phyloP scores from a whole-genome alignment of 2,329 filamentous ascomycete species.

The Fusarium sacchari region DNA sequence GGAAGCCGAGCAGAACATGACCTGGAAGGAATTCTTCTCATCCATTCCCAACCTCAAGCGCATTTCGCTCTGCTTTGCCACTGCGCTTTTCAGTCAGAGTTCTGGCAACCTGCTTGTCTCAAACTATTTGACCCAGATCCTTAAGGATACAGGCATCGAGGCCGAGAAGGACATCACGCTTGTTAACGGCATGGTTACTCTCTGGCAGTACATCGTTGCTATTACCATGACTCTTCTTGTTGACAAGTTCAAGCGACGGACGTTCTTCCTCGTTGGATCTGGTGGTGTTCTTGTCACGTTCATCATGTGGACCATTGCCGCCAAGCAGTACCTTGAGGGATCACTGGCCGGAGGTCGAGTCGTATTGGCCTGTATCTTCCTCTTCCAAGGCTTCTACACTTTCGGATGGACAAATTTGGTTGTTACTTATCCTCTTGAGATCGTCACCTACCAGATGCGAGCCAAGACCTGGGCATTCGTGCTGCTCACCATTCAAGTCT shows the following conservation, averaged over 20 bases:
- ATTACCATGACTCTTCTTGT: constrained; percentile 51
- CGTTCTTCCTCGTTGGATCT: constrained; percentile 53
- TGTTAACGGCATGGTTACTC: constrained; percentile 53
- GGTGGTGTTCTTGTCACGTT: constrained; percentile 53
- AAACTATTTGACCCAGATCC: constrained; percentile 53
- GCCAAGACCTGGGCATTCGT: constrained; percentile 55
- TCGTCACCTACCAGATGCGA: constrained; percentile 55
- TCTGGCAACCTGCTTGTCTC: constrained; percentile 55
- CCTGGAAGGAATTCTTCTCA: constrained; percentile 55
- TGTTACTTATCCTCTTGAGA: constrained; percentile 55
- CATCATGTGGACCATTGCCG: constrained; percentile 53
- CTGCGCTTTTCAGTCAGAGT: constrained; percentile 54
- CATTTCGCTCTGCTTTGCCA: constrained; percentile 52
- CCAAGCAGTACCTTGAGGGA: constrained; percentile 50
- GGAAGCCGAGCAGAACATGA: constrained; percentile 55
- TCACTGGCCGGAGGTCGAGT: constrained; percentile 47
- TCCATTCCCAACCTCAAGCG: constrained; percentile 53
- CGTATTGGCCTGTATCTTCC: constrained; percentile 55
- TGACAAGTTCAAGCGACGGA: constrained; percentile 51
- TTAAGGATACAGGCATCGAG: constrained; percentile 53
- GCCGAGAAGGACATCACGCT: constrained; percentile 52
- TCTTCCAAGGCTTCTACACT: constrained; percentile 55
- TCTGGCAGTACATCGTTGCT: constrained; percentile 56
- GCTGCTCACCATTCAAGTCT: constrained; percentile 52
- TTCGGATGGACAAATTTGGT: constrained; percentile 56